phyloP scores from a whole-genome alignment of 768 basidiomycete genomes.

The Suillus ampliporus region DNA sequence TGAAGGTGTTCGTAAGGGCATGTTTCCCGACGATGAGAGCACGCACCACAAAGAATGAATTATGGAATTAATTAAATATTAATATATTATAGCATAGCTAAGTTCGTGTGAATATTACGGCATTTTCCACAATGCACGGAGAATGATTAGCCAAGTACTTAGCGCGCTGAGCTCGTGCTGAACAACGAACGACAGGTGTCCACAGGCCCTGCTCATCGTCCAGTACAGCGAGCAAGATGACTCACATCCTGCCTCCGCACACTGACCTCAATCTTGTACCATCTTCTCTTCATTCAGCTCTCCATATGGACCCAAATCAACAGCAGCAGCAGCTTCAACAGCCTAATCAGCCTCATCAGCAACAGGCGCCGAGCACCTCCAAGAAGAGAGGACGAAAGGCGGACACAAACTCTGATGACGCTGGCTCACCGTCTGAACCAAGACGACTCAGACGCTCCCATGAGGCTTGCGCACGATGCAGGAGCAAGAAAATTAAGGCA shows the following conservation, averaged over 20 bases:
- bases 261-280: conserved; percentile 48
- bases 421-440: conserved; percentile 65
- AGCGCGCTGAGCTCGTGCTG: conserved; percentile 27
- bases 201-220: conserved; percentile 9
- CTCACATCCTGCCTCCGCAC: conserved; percentile 55
- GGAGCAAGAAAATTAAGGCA: conserved; percentile 97
- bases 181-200: conserved; percentile 19
- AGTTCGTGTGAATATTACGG: conserved; percentile 24
- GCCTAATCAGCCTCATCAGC: conserved; percentile 42
- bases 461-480: conserved; percentile 91
- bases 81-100: conserved; percentile 2
- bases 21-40: conserved; percentile 17
- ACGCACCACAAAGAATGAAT: not conserved
- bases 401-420: conserved; percentile 61
- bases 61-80: conserved; percentile 10
- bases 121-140: conserved; percentile 32
- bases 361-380: conserved; percentile 41
- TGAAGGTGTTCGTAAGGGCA: conserved; percentile 10
- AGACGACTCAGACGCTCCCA: conserved; percentile 86
- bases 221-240: conserved; percentile 39
- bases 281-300: conserved; percentile 62
- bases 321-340: conserved; percentile 52
- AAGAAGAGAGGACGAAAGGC: conserved; percentile 66
- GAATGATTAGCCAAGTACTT: conserved; percentile 17
- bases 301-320: conserved; percentile 73